These are phyloP conservation scores for Solanum arcanum DNA, from an alignment of 257 asterid species.

Conservation along the genomic window DNA sequence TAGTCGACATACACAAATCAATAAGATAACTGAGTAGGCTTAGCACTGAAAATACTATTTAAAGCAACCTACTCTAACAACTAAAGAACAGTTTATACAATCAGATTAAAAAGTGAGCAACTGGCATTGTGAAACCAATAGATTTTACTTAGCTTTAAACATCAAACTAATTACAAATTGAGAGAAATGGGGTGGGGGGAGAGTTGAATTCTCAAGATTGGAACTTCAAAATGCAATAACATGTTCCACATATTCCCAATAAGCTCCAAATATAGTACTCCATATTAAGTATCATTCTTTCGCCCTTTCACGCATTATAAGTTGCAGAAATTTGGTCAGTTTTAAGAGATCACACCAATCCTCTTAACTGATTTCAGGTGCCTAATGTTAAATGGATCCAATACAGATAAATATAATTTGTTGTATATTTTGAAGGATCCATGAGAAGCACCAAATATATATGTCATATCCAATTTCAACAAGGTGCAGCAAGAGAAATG, in stretches of 20 bases:
- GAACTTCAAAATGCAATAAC: not conserved
- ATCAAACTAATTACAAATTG: not conserved
- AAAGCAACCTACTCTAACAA: not conserved
- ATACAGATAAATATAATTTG: not conserved
- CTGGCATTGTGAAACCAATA: not conserved
- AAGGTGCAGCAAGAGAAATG: not conserved
- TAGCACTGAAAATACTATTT: not conserved
- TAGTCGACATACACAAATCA: not conserved
- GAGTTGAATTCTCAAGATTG: not conserved
- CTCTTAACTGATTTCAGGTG: not conserved
- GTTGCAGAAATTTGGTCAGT: not conserved
- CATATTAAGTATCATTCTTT: not conserved
- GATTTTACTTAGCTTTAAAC: not conserved
- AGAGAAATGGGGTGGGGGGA: not conserved
- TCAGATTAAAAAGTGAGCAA: not conserved
- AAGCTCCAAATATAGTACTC: not conserved
- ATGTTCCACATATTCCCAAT: not conserved
- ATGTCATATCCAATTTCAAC: not conserved
- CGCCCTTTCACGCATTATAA: not conserved
- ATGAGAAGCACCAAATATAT: not conserved
- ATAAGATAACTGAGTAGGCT: not conserved
- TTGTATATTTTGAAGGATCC: not conserved
- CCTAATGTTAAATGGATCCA: not conserved
- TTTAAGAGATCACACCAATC: not conserved
- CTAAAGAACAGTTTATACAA: not conserved